Conservation (phyloP, 1,139 yeast species). For the Geotrichum reessii region DNA sequence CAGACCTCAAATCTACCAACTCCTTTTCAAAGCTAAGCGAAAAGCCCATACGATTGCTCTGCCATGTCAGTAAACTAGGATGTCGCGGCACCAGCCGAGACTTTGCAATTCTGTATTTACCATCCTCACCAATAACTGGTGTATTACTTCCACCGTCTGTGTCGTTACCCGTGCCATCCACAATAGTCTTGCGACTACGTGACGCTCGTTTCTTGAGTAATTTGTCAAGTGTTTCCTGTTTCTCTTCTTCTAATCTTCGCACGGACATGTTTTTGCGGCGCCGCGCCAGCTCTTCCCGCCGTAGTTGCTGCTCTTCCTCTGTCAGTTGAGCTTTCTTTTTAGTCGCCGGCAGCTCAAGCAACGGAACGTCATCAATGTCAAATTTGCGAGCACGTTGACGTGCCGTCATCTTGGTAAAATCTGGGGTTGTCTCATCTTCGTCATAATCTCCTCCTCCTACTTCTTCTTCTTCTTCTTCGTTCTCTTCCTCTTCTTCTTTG, state of each 20-base stretch:
- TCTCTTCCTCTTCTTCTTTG: slow-evolving; percentile 27
- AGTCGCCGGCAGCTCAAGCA: slow-evolving; percentile 29
- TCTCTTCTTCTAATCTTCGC: slow-evolving; percentile 83
- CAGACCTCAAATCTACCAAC: slow-evolving; percentile 7
- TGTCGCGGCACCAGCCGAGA: slow-evolving; percentile 8
- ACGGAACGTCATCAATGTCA: slow-evolving; percentile 25
- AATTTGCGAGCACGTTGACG: slow-evolving; percentile 39
- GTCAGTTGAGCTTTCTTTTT: slow-evolving; percentile 51
- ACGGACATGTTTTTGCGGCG: slow-evolving; percentile 81
- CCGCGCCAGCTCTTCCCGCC: slow-evolving; percentile 84
- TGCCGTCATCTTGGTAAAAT: slow-evolving; percentile 36
- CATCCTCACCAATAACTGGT: slow-evolving; percentile 6
- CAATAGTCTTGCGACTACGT: slow-evolving; percentile 33
- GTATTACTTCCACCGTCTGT: slow-evolving; percentile 18
- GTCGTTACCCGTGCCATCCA: slow-evolving; percentile 24
- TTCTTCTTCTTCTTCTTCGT: slow-evolving; percentile 26
- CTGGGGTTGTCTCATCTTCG: slow-evolving; percentile 32
- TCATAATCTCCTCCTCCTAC: slow-evolving; percentile 22
- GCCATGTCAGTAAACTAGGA: slow-evolving; percentile 11
- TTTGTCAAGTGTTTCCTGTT: slow-evolving; percentile 82
- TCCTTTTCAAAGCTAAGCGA: slow-evolving; percentile 13
- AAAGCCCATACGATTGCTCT: slow-evolving; percentile 8
- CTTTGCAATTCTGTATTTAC: slow-evolving; percentile 4
- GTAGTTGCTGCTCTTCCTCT: slow-evolving; percentile 75
- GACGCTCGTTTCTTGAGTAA: slow-evolving; percentile 74